Percentiles rank a stretch among this genome's conserved stretches.
These are phyloP conservation scores for Tanozyma kutaoensis DNA, from an alignment of 805 yeast genomes.

Conservation along the genomic window DNA sequence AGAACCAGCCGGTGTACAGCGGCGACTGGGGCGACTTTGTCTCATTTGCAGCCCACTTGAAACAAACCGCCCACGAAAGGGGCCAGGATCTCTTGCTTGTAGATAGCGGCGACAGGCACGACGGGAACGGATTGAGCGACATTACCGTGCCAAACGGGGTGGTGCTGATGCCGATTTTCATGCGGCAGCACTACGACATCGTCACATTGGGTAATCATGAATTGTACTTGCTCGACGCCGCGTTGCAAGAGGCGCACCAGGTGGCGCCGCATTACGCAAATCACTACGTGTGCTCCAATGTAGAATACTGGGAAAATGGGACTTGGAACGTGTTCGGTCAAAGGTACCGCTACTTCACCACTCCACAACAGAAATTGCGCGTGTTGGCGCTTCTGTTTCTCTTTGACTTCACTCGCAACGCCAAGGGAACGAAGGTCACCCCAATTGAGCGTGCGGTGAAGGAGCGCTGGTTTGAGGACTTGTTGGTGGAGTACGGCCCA, in stretches of 20 bases:
- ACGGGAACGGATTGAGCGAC: constrained; percentile 86
- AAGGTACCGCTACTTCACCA: constrained; percentile 49
- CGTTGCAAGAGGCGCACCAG: constrained; percentile 49
- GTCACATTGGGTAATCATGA: constrained; percentile 89
- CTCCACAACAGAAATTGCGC: constrained; percentile 36
- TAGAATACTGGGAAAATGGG: constrained; percentile 37
- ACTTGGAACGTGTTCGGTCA: constrained; percentile 55
- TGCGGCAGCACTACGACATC: constrained; percentile 56
- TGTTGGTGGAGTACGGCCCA: constrained; percentile 15
- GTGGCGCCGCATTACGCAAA: constrained; percentile 49
- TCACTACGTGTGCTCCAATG: constrained; percentile 60
- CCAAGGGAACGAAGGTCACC: constrained; percentile 48
- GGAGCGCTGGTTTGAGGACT: constrained; percentile 48
- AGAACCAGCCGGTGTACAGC: constrained; percentile 59
- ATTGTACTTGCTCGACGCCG: constrained; percentile 53
- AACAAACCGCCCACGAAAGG: constrained; percentile 24
- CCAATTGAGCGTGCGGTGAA: constrained; percentile 43
- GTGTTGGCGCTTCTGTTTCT: constrained; percentile 67
- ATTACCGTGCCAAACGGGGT: constrained; percentile 63
- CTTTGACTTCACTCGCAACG: constrained; percentile 58
- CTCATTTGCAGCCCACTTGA: constrained; percentile 48
- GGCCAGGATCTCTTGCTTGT: constrained; percentile 57
- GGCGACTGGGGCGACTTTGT: constrained; percentile 91
- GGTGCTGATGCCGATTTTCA: constrained; percentile 48
- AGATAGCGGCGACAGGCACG: constrained; percentile 91